Conservation (phyloP, 495 filamentous ascomycete species). For the Astrocystis sublimbata region DNA sequence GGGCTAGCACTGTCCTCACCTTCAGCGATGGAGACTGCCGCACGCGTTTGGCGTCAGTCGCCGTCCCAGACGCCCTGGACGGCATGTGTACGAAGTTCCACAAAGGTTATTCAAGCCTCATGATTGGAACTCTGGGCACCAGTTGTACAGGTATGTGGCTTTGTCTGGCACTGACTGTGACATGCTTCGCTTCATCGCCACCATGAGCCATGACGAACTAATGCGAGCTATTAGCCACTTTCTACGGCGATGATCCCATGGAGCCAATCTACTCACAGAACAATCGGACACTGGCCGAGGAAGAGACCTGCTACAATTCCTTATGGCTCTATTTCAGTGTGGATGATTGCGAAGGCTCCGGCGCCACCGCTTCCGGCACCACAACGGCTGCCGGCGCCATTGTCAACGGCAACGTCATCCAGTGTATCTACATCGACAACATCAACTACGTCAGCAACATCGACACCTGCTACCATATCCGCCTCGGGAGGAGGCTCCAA, state of each 20-base stretch:
- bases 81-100: background rate
- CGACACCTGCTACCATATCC: background rate
- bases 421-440: background rate
- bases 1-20: background rate
- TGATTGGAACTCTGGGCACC: background rate
- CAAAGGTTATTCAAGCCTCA: background rate
- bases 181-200: too few species aligned
- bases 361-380: background rate
- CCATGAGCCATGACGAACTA: background rate
- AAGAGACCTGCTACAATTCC: background rate
- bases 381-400: too few species aligned
- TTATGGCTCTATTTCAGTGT: conserved; percentile 13
- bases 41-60: background rate
- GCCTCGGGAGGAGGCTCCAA: too few species aligned
- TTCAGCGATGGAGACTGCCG: conserved; percentile 2
- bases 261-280: conserved; percentile 9
- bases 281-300: background rate
- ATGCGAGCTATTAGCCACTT: conserved; percentile 15
- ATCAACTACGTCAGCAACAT: background rate
- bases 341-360: background rate
- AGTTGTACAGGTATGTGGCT: conserved; percentile 11
- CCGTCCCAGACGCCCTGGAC: background rate
- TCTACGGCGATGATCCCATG: conserved; percentile 12
- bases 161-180: background rate
- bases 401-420: too few species aligned